Evolutionary conservation across 2,329 filamentous ascomycete species (phyloP).

Genomic region (Hymenoscyphus infarciens): DNA sequence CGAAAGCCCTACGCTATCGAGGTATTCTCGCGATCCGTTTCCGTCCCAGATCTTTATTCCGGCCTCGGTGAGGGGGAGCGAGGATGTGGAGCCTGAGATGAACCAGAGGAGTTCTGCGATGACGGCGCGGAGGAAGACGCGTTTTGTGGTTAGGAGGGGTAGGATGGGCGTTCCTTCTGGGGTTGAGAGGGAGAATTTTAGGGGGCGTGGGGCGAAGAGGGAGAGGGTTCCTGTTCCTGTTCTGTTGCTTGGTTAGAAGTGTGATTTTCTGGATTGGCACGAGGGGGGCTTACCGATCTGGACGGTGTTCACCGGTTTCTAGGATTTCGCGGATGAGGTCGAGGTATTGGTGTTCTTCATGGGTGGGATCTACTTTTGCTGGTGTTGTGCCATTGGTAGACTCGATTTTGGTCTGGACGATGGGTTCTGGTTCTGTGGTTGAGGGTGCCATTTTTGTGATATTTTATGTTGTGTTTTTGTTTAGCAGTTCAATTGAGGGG

Average conservation of each 20-base stretch:
- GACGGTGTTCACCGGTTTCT: slow-evolving; percentile 76
- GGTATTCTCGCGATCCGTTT: slow-evolving; percentile 85
- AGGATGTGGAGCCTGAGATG: slow-evolving; percentile 78
- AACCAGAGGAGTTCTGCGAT: slow-evolving; percentile 96
- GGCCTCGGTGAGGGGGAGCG: slow-evolving; percentile 67
- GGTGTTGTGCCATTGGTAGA: not conserved
- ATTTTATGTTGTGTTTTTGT: not conserved
- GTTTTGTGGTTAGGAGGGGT: slow-evolving; percentile 94
- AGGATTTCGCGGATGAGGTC: slow-evolving; percentile 84
- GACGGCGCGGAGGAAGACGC: slow-evolving; percentile 88
- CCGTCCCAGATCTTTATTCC: slow-evolving; percentile 98
- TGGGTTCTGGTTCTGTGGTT: not conserved
- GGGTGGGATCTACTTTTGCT: slow-evolving; percentile 34
- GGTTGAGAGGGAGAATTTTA: slow-evolving; percentile 80
- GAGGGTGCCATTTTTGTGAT: slow-evolving; percentile 1
- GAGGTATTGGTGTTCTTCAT: slow-evolving; percentile 94
- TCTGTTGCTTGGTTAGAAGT: too few species aligned
- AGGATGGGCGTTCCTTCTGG: slow-evolving; percentile 60
- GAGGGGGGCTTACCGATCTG: too few species aligned
- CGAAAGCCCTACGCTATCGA: slow-evolving; percentile 77
- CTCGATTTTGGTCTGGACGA: not conserved
- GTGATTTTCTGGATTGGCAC: too few species aligned
- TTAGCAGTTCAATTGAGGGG: not conserved
- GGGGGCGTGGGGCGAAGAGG: slow-evolving; percentile 79
- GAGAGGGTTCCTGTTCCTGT: slow-evolving; percentile 92